A percentile compares a stretch with the other conserved stretches of the same genome.
Conservation (phyloP, 2,329 filamentous ascomycete genomes). For the Penicillium sclerotigenum region DNA sequence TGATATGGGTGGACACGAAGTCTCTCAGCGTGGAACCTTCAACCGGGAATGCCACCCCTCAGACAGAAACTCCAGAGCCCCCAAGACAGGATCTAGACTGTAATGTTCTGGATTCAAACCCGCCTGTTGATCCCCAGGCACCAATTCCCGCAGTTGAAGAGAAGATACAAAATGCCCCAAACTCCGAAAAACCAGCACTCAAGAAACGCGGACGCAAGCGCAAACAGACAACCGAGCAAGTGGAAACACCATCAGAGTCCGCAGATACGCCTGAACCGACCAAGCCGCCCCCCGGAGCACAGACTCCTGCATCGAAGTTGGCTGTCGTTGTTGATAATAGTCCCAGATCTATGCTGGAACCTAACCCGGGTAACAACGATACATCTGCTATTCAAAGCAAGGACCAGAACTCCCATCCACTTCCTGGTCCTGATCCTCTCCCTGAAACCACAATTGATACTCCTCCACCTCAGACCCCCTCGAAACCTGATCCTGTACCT, state of each 20-base stretch:
- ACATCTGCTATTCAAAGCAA: neutral
- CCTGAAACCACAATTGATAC: neutral
- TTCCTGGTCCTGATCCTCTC: neutral
- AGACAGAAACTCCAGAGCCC: conserved; percentile 2
- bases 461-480: conserved; percentile 7
- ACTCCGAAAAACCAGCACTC: conserved; percentile 19
- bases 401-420: conserved; percentile 1
- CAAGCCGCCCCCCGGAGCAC: neutral
- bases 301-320: neutral
- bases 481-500: neutral
- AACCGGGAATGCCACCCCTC: conserved; percentile 1
- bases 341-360: neutral
- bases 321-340: conserved; percentile 1
- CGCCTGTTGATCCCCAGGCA: neutral
- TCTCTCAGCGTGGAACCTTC: conserved; percentile 9
- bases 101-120: neutral
- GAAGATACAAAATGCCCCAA: neutral
- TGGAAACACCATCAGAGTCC: neutral
- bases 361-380: neutral
- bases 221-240: conserved; percentile 34
- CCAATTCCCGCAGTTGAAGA: neutral
- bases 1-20: conserved; percentile 41
- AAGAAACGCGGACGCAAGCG: conserved; percentile 47
- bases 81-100: neutral
- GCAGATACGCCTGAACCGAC: neutral